A percentile compares a stretch with the other conserved stretches of the same genome.
Evolutionary conservation across 2,329 filamentous ascomycete genomes (phyloP).

Genomic region (Phialophora expanda): DNA sequence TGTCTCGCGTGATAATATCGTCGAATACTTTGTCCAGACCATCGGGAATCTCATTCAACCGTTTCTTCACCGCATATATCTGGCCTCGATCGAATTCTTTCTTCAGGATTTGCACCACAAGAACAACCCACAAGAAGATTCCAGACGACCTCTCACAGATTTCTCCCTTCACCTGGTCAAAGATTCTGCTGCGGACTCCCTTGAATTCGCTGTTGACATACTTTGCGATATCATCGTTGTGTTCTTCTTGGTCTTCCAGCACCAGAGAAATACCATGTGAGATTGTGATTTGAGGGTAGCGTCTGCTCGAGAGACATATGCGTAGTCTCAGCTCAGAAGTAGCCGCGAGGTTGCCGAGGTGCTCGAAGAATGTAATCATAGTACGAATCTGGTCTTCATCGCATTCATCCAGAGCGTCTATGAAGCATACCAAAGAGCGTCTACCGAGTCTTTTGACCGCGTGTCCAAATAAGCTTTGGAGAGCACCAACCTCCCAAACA

Average conservation of each 20-base stretch:
- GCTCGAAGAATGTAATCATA: neutral
- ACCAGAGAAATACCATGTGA: neutral
- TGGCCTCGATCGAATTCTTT: slow-evolving; percentile 43
- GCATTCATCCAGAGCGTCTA: neutral
- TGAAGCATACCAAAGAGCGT: neutral
- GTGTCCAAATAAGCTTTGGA: neutral
- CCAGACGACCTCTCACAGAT: slow-evolving; percentile 39
- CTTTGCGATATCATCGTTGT: neutral
- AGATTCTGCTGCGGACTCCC: neutral
- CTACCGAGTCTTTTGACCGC: neutral
- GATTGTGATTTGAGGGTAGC: neutral
- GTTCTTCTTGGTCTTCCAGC: neutral
- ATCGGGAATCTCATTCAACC: neutral
- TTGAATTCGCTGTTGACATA: neutral
- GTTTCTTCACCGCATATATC: slow-evolving; percentile 21
- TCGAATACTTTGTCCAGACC: neutral
- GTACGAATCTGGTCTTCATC: neutral
- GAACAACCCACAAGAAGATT: slow-evolving; percentile 53
- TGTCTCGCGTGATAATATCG: neutral
- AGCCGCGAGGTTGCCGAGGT: too few species aligned
- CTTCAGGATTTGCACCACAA: slow-evolving; percentile 52
- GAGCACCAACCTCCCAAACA: neutral
- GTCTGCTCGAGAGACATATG: neutral
- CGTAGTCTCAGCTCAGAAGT: neutral
- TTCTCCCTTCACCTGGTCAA: neutral